These are phyloP conservation scores for Macrophomina pseudophaseolina DNA, from an alignment of 2,329 filamentous ascomycete species.

Conservation along the genomic window DNA sequence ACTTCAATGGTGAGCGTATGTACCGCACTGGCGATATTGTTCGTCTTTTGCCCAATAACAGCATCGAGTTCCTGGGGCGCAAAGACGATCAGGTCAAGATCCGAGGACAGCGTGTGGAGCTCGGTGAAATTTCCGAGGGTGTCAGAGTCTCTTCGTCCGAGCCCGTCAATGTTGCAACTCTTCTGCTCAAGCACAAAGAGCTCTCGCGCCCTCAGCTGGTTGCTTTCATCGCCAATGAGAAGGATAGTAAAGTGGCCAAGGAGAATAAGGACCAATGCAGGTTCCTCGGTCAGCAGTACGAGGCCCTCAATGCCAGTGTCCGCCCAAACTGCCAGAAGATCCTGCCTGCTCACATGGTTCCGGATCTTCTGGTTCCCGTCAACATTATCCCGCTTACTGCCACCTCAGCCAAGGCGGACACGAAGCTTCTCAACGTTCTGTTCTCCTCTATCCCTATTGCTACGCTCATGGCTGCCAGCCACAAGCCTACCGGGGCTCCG, in stretches of 20 bases:
- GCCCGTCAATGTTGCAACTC: slow-evolving; percentile 8
- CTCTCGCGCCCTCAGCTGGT: slow-evolving; percentile 13
- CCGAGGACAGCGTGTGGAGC: slow-evolving; percentile 47
- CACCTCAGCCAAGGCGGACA: slow-evolving; percentile 42
- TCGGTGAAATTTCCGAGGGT: slow-evolving; percentile 44
- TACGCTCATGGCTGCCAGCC: slow-evolving; percentile 28
- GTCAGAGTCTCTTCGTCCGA: slow-evolving; percentile 42
- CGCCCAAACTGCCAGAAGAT: slow-evolving; percentile 28
- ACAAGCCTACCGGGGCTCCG: slow-evolving; percentile 9
- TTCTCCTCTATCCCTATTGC: slow-evolving; percentile 36
- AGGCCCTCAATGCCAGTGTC: slow-evolving; percentile 28
- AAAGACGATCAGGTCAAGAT: slow-evolving; percentile 37
- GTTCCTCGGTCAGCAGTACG: slow-evolving; percentile 29
- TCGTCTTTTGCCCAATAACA: slow-evolving; percentile 29
- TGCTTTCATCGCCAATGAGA: slow-evolving; percentile 28
- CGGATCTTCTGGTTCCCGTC: slow-evolving; percentile 46
- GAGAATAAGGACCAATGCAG: slow-evolving; percentile 29
- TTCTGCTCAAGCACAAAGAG: slow-evolving; percentile 23
- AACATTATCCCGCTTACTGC: slow-evolving; percentile 42
- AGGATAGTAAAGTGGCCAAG: slow-evolving; percentile 25
- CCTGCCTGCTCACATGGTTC: slow-evolving; percentile 48
- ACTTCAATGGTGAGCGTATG: slow-evolving; percentile 28
- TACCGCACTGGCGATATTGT: slow-evolving; percentile 32
- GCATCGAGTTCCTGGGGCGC: slow-evolving; percentile 31
- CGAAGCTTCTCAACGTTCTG: slow-evolving; percentile 38